phyloP scores from a whole-genome alignment of 192 early-diverging fungal genomes.

The Dispira simplex region DNA sequence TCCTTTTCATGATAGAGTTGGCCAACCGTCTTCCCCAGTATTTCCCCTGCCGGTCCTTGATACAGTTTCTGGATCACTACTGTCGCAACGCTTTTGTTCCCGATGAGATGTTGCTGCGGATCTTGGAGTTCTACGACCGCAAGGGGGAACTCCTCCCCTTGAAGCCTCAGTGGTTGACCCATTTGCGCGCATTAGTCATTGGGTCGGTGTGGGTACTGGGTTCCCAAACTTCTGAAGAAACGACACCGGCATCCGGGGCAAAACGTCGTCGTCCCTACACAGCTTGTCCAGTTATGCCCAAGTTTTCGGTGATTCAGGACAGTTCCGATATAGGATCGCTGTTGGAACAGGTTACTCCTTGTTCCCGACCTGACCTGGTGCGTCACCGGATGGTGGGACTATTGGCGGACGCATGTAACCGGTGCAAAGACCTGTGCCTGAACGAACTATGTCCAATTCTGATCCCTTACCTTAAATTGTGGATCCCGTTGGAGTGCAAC shows the following conservation, averaged over 20 bases:
- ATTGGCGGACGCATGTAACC: neutral
- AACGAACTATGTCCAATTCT: neutral
- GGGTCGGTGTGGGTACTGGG: neutral
- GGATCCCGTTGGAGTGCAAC: neutral
- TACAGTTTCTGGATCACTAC: neutral
- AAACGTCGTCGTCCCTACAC: too few relatives aligned
- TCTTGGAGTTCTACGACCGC: neutral
- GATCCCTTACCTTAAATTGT: neutral
- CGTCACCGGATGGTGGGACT: neutral
- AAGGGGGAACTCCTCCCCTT: constrained; percentile 4
- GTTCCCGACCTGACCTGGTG: neutral
- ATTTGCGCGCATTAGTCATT: neutral
- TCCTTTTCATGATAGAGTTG: constrained; percentile 9
- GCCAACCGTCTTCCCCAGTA: constrained; percentile 10
- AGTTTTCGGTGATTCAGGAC: too few relatives aligned
- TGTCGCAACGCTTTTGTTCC: constrained; percentile 10
- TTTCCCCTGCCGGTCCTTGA: neutral
- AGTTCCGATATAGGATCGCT: too few relatives aligned
- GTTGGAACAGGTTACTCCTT: neutral
- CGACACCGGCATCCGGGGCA: too few relatives aligned
- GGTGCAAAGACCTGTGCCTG: neutral
- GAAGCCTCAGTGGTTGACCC: neutral
- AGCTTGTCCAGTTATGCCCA: too few relatives aligned
- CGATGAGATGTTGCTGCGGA: constrained; percentile 4
- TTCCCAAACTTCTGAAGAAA: too few relatives aligned